Evolutionary conservation across 106 monocot species (phyloP).

Genomic region (Ottelia alismoides): DNA sequence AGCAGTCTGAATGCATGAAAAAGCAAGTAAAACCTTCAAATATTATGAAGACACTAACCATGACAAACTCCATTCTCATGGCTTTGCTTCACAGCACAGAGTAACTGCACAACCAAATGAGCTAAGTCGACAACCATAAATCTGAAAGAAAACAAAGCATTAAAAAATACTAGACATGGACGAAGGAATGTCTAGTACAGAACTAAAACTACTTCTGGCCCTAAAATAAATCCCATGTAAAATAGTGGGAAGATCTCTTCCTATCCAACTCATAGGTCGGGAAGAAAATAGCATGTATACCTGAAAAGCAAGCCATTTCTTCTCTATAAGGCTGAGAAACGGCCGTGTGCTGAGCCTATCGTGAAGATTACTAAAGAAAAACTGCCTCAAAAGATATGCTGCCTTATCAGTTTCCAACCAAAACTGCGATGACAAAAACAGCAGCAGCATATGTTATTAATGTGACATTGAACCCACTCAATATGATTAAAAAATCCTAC

Average conservation of each 20-base stretch:
- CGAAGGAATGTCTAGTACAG: too few relatives aligned
- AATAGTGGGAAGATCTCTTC: too few relatives aligned
- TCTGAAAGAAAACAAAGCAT: constrained; percentile 31
- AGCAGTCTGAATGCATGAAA: too few relatives aligned
- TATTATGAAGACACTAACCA: too few relatives aligned
- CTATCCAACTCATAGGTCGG: too few relatives aligned
- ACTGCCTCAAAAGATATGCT: constrained; percentile 89
- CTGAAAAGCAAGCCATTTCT: constrained; percentile 99
- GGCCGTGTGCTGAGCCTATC: constrained; percentile 86
- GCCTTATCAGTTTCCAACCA: constrained; percentile 99
- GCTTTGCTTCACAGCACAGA: constrained; percentile 98
- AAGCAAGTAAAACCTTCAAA: too few relatives aligned
- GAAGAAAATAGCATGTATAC: too few relatives aligned
- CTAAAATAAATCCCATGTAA: too few relatives aligned
- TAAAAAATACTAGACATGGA: too few relatives aligned
- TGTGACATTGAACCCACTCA: not conserved
- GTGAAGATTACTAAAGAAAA: constrained; percentile 91
- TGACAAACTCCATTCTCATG: constrained; percentile 95
- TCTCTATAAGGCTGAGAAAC: constrained; percentile 91
- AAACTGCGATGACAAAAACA: constrained; percentile 39
- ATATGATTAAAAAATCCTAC: too few relatives aligned
- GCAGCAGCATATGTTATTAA: not conserved
- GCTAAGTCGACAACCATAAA: constrained; percentile 74
- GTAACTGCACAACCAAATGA: constrained; percentile 95
- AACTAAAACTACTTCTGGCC: too few relatives aligned